Conservation (phyloP, 306 rosid species). For the Cicer judaicum region DNA sequence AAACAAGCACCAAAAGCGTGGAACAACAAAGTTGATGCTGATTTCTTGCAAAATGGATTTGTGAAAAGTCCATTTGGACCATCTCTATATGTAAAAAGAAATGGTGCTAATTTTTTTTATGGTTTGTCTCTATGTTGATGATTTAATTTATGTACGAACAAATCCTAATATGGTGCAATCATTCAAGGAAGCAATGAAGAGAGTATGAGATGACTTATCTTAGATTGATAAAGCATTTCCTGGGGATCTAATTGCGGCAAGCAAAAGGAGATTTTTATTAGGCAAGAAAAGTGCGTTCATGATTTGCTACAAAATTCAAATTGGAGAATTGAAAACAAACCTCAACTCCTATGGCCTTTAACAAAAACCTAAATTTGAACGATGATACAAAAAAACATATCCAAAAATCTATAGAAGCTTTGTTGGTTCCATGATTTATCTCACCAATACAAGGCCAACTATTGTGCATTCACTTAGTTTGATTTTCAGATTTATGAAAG, state of each 20-base stretch:
- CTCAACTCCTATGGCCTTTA: not conserved
- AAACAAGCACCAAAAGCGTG: not conserved
- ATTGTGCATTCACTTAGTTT: not conserved
- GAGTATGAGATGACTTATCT: not conserved
- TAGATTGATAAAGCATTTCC: not conserved
- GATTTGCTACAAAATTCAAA: not conserved
- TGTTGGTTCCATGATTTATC: not conserved
- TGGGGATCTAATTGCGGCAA: not conserved
- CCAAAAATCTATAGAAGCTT: not conserved
- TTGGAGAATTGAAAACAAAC: not conserved
- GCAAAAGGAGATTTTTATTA: not conserved
- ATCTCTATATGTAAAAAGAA: not conserved
- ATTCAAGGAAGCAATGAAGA: not conserved
- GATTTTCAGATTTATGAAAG: not conserved
- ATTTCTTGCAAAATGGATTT: conserved; percentile 6
- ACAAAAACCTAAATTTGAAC: not conserved
- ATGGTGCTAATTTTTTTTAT: not conserved
- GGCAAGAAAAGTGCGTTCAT: not conserved
- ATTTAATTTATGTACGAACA: conserved; percentile 11
- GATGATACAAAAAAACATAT: not conserved
- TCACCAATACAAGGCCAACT: not conserved
- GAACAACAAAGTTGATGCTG: not conserved
- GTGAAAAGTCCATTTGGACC: not conserved
- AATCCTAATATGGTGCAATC: not conserved
- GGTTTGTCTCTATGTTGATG: not conserved